Conservation (phyloP, 2,329 filamentous ascomycete genomes). For the Trichoderma sp. region DNA sequence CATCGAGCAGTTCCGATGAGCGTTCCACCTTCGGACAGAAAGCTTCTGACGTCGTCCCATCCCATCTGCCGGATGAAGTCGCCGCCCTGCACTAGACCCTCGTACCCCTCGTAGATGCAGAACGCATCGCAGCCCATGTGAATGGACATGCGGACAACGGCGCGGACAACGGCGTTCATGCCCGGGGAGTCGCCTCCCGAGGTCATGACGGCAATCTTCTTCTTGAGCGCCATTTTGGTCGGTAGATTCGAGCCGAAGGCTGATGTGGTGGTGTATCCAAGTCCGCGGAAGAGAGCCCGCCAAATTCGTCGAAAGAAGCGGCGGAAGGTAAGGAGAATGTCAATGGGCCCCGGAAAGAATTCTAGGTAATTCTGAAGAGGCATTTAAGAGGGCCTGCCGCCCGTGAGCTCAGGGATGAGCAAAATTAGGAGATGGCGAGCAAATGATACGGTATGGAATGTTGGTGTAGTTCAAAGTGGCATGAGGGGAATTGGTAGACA, state of each 20-base stretch:
- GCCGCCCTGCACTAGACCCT: conserved; percentile 87
- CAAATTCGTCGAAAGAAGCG: conserved; percentile 33
- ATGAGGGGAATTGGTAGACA: conserved; percentile 19
- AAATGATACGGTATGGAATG: conserved; percentile 2
- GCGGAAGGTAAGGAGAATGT: conserved; percentile 33
- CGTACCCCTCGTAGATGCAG: conserved; percentile 91
- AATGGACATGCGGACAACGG: conserved; percentile 89
- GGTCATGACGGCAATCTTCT: conserved; percentile 87
- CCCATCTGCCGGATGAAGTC: conserved; percentile 83
- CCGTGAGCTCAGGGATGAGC: conserved; percentile 11
- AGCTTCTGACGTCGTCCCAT: conserved; percentile 95
- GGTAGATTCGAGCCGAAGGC: conserved; percentile 24
- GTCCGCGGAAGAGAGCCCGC: conserved; percentile 27
- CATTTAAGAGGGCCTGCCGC: conserved; percentile 29
- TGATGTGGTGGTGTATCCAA: conserved; percentile 7
- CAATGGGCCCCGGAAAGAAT: conserved; percentile 35
- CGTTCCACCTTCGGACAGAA: conserved; percentile 90
- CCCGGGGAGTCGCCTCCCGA: conserved; percentile 92
- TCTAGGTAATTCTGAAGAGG: conserved; percentile 30
- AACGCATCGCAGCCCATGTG: conserved; percentile 79
- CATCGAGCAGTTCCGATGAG: conserved; percentile 94
- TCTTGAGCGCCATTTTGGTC: conserved; percentile 50
- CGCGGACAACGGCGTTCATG: conserved; percentile 90
- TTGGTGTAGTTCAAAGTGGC: conserved; percentile 8
- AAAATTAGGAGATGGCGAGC: conserved; percentile 1